Base-by-base conservation (phyloP, 2,329 filamentous ascomycete genomes). In the Bimuria novae-zelandiae region DNA sequence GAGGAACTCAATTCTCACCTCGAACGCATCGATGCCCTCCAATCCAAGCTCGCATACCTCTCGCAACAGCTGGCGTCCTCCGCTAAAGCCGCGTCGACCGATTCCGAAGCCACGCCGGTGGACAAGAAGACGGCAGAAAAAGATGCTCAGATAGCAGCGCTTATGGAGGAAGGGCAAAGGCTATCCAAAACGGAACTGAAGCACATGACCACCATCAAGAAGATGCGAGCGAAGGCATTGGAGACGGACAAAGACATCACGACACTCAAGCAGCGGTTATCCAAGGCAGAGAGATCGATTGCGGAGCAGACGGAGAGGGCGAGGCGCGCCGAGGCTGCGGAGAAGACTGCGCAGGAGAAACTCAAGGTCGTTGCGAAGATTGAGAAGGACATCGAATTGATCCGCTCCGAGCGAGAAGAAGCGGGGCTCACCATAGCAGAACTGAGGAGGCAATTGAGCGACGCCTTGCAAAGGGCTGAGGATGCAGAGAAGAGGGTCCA, bases 81-180 rank as follows among this genome's bases (percentile, higher is more conserved):
- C 0, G 90, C 94, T 1, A 88, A 87, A 66, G 84, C 85, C 60
- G 82, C 86, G 6, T 89, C 86, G 51, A 51, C 64, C 25, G 65
- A 67, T n/a, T 17, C 62, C 2, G 63, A 67, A 19, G 59, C 58
- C 1, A 62, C 62, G 6, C 57, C 62, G 1, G 52, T 80, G 1
- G 89, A 96, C 60, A 90, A 88, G 71, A 92, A 89, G 67, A 73
- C 97, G 12, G 89, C 90, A 1, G 92, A 96, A 65, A 96, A 92
- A 68, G 92, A 97, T 64, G 87, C 93, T 63, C 90, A 90, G 70
- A 95, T 97, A 64, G 90, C 92, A 2, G 78, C 92, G 41, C 78
- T 99, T 11, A 89, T 99, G 80, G 88, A 96, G 63, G 94, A 99
- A 76, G 94, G 95, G 0, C 89, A 94, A 64, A 92, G 89, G 61